phyloP scores from a whole-genome alignment of 2,329 filamentous ascomycete genomes.

The Xylaria sp. region DNA sequence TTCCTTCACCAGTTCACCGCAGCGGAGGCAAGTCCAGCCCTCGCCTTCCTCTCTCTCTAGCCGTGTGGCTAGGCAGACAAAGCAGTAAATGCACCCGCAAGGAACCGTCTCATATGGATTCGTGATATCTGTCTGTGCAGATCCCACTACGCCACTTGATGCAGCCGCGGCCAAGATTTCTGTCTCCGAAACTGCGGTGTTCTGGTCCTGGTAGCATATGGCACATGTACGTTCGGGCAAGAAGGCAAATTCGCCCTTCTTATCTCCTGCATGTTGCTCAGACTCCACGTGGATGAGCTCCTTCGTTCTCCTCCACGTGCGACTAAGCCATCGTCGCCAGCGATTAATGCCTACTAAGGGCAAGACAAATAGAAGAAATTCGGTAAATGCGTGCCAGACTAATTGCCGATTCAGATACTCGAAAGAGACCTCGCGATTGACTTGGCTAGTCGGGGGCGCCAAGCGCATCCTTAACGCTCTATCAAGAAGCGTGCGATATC shows the following conservation, averaged over 20 bases:
- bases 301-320: slow-evolving; percentile 86
- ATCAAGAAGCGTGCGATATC: slow-evolving; percentile 91
- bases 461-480: slow-evolving; percentile 85
- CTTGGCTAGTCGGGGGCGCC: slow-evolving; percentile 84
- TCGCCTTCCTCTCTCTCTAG: slow-evolving; percentile 94
- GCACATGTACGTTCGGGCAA: slow-evolving; percentile 94
- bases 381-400: slow-evolving; percentile 99
- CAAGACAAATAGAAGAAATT: slow-evolving; percentile 97
- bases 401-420: slow-evolving; percentile 98
- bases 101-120: slow-evolving; percentile 94
- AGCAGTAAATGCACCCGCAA: slow-evolving; percentile 95
- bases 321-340: slow-evolving; percentile 89
- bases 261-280: slow-evolving; percentile 61
- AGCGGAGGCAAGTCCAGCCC: slow-evolving; percentile 91
- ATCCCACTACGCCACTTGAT: slow-evolving; percentile 83
- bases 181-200: slow-evolving; percentile 77
- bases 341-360: slow-evolving; percentile 94
- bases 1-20: slow-evolving; percentile 83
- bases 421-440: slow-evolving; percentile 92
- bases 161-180: slow-evolving; percentile 78
- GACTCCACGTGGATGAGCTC: slow-evolving; percentile 66
- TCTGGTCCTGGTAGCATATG: slow-evolving; percentile 96
- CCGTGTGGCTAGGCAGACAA: slow-evolving; percentile 90
- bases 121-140: slow-evolving; percentile 90
- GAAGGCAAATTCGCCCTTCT: slow-evolving; percentile 81